phyloP scores from a whole-genome alignment of 352 stramenopile genomes.

The Globisporangium nunn region DNA sequence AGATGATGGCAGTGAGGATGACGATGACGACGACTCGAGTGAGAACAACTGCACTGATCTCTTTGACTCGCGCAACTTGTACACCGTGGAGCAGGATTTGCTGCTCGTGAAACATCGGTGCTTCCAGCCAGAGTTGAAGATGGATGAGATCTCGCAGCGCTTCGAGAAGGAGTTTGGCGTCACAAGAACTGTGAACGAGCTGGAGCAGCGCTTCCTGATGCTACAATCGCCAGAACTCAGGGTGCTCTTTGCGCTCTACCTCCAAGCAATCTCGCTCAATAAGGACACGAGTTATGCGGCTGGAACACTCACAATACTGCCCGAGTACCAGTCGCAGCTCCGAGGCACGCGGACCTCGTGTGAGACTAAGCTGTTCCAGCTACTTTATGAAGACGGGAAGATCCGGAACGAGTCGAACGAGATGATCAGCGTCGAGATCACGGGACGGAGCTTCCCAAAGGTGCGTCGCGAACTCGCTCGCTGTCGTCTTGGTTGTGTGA shows the following conservation, averaged over 20 bases:
- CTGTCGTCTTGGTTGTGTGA: background rate
- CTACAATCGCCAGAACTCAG: conserved; percentile 31
- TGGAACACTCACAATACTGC: conserved; percentile 24
- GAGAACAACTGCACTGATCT: conserved; percentile 25
- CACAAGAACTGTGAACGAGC: conserved; percentile 19
- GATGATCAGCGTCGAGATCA: conserved; percentile 44
- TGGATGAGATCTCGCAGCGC: conserved; percentile 25
- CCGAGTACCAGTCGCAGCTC: conserved; percentile 41
- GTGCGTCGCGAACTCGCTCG: conserved; percentile 9
- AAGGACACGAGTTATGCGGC: conserved; percentile 28
- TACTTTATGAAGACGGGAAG: conserved; percentile 66
- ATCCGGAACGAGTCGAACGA: conserved; percentile 30
- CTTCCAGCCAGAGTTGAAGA: conserved; percentile 38
- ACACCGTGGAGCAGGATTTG: conserved; percentile 48
- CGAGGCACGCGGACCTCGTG: conserved; percentile 43
- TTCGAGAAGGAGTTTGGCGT: conserved; percentile 45
- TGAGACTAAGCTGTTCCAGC: conserved; percentile 53
- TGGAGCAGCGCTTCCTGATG: conserved; percentile 31
- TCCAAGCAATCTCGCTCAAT: conserved; percentile 29
- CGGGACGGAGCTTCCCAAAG: conserved; percentile 53
- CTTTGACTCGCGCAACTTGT: conserved; percentile 34
- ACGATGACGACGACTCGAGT: conserved; percentile 15
- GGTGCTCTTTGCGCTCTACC: conserved; percentile 43
- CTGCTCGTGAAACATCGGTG: conserved; percentile 50
- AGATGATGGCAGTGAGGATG: conserved; percentile 9